Conservation (phyloP, 1,284 basidiomycete genomes). For the Bjerkandera adusta region DNA sequence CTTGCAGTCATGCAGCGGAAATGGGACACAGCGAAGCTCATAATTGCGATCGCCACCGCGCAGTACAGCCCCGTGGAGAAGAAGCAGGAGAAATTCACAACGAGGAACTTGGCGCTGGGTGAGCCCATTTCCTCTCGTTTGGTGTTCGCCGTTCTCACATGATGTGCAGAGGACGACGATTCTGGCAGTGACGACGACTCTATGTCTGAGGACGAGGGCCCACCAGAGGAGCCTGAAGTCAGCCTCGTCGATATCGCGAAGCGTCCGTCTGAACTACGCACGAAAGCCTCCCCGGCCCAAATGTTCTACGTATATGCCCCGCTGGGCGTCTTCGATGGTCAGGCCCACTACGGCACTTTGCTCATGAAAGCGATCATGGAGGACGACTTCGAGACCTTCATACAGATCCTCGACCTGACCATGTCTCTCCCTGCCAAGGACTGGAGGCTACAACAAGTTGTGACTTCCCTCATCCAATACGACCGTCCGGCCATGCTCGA, state of each 20-base stretch:
- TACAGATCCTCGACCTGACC: conserved; percentile 44
- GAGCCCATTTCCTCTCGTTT: conserved; percentile 2
- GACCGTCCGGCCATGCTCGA: conserved; percentile 50
- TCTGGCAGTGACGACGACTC: conserved; percentile 35
- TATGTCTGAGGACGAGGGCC: conserved; percentile 32
- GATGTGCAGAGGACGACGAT: conserved; percentile 22
- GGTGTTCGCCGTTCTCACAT: neutral
- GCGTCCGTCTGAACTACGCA: conserved; percentile 41
- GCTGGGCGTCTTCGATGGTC: conserved; percentile 18
- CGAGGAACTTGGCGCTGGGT: conserved; percentile 36
- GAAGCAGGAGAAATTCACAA: conserved; percentile 31
- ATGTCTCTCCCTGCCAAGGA: conserved; percentile 24
- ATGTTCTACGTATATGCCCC: conserved; percentile 28
- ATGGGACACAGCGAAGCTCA: conserved; percentile 53
- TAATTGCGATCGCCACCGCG: conserved; percentile 49
- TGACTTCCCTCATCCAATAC: conserved; percentile 30
- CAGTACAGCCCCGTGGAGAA: conserved; percentile 45
- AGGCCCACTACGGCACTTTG: conserved; percentile 9
- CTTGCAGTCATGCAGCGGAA: conserved; percentile 44
- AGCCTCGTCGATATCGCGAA: conserved; percentile 52
- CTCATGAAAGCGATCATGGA: conserved; percentile 37
- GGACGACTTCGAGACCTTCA: conserved; percentile 50
- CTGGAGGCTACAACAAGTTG: conserved; percentile 11
- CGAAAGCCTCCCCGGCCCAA: conserved; percentile 33
- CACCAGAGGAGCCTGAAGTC: conserved; percentile 32